A percentile compares a stretch with the other conserved stretches of the same genome.
These are phyloP conservation scores for Aspergillus incahuasiensis DNA, from an alignment of 495 filamentous ascomycete genomes.

Conservation along the genomic window DNA sequence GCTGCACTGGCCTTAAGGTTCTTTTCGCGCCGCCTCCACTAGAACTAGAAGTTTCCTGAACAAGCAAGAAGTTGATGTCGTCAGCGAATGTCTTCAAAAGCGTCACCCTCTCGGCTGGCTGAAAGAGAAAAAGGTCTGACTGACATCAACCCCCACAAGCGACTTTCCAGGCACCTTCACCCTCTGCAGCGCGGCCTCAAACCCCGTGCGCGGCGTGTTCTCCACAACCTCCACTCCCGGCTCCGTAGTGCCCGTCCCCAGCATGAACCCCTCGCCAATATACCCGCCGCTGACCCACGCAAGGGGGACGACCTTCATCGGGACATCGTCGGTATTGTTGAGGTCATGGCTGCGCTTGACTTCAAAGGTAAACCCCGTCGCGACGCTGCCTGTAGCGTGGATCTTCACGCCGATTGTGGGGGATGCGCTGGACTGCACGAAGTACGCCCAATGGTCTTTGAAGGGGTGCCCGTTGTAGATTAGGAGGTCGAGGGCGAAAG, in stretches of 20 bases:
- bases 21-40: background rate
- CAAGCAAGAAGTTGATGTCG: too few species aligned
- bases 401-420: constrained; percentile 20
- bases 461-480: constrained; percentile 28
- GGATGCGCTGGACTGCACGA: constrained; percentile 7
- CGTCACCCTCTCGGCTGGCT: too few species aligned
- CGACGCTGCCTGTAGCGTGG: constrained; percentile 24
- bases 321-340: background rate
- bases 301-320: constrained; percentile 20
- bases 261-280: constrained; percentile 21
- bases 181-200: background rate
- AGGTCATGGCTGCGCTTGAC: constrained; percentile 22
- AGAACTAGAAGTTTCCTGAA: background rate
- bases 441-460: constrained; percentile 34
- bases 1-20: background rate
- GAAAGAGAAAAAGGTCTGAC: background rate
- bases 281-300: constrained; percentile 22
- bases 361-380: constrained; percentile 22
- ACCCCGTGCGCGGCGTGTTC: background rate
- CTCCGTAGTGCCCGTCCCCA: background rate
- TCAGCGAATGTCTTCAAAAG: too few species aligned
- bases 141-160: background rate
- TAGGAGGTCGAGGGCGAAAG: constrained; percentile 20
- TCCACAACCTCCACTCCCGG: background rate
- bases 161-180: background rate